Base-by-base conservation (phyloP, 345 rosid genomes). In the Boechera retrofracta region DNA sequence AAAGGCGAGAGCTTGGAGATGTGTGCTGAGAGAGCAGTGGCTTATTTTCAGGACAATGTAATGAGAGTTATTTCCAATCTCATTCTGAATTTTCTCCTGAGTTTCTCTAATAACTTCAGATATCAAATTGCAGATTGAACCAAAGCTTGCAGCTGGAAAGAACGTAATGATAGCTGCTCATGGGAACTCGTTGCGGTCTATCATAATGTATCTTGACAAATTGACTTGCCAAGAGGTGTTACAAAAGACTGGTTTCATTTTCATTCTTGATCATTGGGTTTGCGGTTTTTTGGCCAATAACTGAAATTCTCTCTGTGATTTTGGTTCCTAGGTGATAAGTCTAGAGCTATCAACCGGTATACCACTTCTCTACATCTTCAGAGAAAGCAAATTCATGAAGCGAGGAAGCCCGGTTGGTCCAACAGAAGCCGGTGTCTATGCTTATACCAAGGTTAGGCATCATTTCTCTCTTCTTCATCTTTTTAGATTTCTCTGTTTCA, bases 1-100 rank as follows among this genome's bases (percentile, higher is more conserved):
- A 88, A 89, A 29, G 99, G 99, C 0, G 99, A 96, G 86, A 96
- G 98, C 82, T 87, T 96, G 80, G 96, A 93, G 86, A 96, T 96
- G 97, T 96, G 99, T 78, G 98, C 99, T 72, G 79, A 87, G 73
- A 87, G 99, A 85, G 99, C 99, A 49, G 98, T 79, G 8, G 74
- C 82, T 73, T 73, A 73, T 47, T 79, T 79, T 65, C 39, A 33
- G 13, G 78, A 78, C 44, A 79, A 79, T 54, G 82, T 79, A 79
- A 24, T 16, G 56, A 31, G 13, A 2, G 33, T 31, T 10, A 35
- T 60, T 26, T 26, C 9, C 29, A 5, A 0, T 55, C 18, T 45
- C 31, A 11, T 24, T 47, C 8, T 11, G 35, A 45, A 44, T 64
- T 10, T 8, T 77, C 9, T 24, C 9, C 26, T 33, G 7, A 54